These are phyloP conservation scores for Leccinum broughii DNA, from an alignment of 768 basidiomycete species.

Conservation along the genomic window DNA sequence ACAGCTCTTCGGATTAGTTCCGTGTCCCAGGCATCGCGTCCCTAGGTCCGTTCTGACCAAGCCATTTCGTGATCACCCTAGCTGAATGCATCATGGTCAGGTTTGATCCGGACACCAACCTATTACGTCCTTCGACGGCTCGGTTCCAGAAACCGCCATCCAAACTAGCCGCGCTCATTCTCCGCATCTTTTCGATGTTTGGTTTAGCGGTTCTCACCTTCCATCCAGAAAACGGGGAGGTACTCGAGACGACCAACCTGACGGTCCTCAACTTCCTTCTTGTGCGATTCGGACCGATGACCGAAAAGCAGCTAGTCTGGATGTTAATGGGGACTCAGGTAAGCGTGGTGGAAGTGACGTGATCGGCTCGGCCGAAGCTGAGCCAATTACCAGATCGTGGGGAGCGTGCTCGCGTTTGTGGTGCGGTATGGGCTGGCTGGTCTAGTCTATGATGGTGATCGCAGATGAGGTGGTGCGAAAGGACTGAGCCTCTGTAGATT, in stretches of 20 bases:
- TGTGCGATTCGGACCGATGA: slow-evolving; percentile 79
- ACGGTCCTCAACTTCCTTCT: slow-evolving; percentile 90
- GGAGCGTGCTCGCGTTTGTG: slow-evolving; percentile 80
- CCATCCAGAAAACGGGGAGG: slow-evolving; percentile 53
- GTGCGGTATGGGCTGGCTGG: slow-evolving; percentile 90
- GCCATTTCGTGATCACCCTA: background rate
- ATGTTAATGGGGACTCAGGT: slow-evolving; percentile 77
- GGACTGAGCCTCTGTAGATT: background rate
- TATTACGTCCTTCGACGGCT: slow-evolving; percentile 76
- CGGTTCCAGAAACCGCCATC: slow-evolving; percentile 61
- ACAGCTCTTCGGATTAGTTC: slow-evolving; percentile 90
- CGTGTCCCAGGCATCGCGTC: slow-evolving; percentile 92
- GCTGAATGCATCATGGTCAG: slow-evolving; percentile 38
- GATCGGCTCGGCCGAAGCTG: slow-evolving; percentile 4
- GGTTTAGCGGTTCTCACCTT: slow-evolving; percentile 65
- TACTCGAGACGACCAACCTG: slow-evolving; percentile 80
- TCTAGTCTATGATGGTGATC: slow-evolving; percentile 89
- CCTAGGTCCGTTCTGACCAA: slow-evolving; percentile 60
- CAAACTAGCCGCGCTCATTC: slow-evolving; percentile 49
- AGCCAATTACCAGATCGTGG: slow-evolving; percentile 49
- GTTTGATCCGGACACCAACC: slow-evolving; percentile 70
- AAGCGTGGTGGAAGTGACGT: slow-evolving; percentile 9
- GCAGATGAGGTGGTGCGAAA: slow-evolving; percentile 48
- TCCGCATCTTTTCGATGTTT: slow-evolving; percentile 60
- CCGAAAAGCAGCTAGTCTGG: slow-evolving; percentile 76